A percentile compares a stretch with the other conserved stretches of the same genome.
Evolutionary conservation across 192 early-diverging fungal genomes (phyloP).

Genomic region (Funneliformis geosporum): DNA sequence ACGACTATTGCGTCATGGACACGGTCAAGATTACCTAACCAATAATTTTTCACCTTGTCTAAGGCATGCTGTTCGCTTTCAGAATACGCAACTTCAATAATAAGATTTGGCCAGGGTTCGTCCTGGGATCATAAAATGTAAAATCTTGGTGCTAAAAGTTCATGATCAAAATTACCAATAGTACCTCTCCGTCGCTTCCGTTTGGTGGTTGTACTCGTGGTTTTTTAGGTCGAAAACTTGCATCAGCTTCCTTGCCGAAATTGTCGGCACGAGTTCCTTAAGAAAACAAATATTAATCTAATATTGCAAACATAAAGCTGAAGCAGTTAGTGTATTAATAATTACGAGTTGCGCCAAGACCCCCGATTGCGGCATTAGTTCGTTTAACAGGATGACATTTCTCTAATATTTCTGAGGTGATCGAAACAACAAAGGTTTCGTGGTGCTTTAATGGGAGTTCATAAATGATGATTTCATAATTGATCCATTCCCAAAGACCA

Average conservation of each 20-base stretch:
- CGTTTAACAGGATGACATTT: background rate
- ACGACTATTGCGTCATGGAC: background rate
- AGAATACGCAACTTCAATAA: constrained; percentile 17
- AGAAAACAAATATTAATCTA: constrained; percentile 7
- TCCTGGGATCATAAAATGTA: background rate
- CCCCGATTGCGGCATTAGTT: background rate
- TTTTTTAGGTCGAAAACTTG: background rate
- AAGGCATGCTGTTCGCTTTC: background rate
- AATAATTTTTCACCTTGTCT: background rate
- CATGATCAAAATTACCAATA: background rate
- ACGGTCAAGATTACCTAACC: background rate
- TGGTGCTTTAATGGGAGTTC: background rate
- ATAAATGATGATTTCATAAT: background rate
- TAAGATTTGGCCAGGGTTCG: constrained; percentile 13
- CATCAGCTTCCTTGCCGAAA: background rate
- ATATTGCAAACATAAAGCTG: background rate
- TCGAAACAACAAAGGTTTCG: background rate
- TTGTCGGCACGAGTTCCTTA: constrained; percentile 6
- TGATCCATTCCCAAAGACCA: background rate
- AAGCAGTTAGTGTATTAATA: constrained; percentile 3
- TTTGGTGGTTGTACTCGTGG: background rate
- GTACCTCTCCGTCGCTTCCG: background rate
- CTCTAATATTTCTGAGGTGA: background rate
- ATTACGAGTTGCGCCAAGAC: background rate
- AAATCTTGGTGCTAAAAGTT: background rate